Base-by-base conservation (phyloP, 2,329 filamentous ascomycete genomes). In the Myriosclerotinia scirpicola region DNA sequence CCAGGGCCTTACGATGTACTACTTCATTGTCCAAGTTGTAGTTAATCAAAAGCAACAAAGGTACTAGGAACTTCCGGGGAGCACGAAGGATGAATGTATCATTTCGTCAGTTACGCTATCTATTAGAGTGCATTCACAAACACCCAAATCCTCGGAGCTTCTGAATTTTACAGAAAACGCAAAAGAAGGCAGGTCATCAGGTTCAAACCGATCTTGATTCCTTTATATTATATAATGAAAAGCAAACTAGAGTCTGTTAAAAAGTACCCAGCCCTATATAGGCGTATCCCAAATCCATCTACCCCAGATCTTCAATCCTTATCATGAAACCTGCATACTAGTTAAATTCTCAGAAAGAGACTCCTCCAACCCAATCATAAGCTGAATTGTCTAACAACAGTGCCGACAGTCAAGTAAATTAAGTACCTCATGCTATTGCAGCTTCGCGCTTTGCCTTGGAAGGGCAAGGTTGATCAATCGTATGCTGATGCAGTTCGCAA, bases 401-500 rank as follows among this genome's bases (percentile, higher is more conserved):
- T 14, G 15, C 42, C 42, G 15, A 44, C 12, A 44, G 15, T 44
- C 42, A 17, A 44, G 4, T 0, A 46, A 46, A 46, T 46, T 1
- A 50, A 52, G 6, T 15, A 4, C 11, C 12, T 44, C n/a, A 14
- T 4, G 4, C 11, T 4, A 50, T 0, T 5, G 26, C 14, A 53
- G 26, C 15, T 34, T 30, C 26, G 3, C 14, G 50, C 50, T 53
- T 53, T 9, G 34, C 26, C 50, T 9, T 7, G 6, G 8, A 12
- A 11, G 55, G 55, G 30, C 55, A 59, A n/a, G 11, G 3, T 3
- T 46, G 5, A 34, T 14, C 6, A 1, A 30, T 7, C 1, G 12
- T 12, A 59, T 59, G 55, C 26, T 59, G 55, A n/a, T 59, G 55
- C 4, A 59, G 42, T 2, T 59, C 55, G 5, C 40, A 59, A 2